These are phyloP conservation scores for Micractinium conductrix DNA, from an alignment of 139 green algal genomes.

Conservation along the genomic window DNA sequence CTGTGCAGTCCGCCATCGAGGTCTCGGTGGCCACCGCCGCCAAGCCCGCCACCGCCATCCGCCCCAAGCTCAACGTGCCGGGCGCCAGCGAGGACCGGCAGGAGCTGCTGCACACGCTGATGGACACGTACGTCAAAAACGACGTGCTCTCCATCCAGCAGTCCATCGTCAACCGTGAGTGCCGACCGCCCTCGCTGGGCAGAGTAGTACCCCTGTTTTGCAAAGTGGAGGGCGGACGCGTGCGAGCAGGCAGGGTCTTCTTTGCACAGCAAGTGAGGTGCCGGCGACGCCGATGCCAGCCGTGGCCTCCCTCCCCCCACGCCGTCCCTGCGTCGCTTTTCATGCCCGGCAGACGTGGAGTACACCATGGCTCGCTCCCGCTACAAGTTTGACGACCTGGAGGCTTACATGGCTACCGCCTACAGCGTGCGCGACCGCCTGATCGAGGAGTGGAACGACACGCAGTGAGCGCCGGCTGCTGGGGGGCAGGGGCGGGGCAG, in stretches of 20 bases:
- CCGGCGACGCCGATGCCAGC: no score
- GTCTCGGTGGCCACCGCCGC: neutral
- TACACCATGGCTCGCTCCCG: conserved; percentile 96
- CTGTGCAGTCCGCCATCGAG: conserved; percentile 37
- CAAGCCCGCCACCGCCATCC: conserved; percentile 12
- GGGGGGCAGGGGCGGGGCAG: no score
- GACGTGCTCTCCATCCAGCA: conserved; percentile 97
- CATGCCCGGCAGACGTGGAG: conserved; percentile 80
- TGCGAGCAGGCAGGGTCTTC: no score
- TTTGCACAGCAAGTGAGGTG: no score
- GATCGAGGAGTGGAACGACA: conserved; percentile 99
- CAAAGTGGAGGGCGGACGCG: no score
- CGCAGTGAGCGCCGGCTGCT: conserved; percentile 48
- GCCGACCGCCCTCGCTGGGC: neutral
- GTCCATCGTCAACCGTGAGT: conserved; percentile 89
- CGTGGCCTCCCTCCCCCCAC: no score
- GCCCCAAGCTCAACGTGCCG: conserved; percentile 43
- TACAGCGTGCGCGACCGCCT: conserved; percentile 92
- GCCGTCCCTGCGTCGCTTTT: neutral
- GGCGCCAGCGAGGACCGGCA: conserved; percentile 34
- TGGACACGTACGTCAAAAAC: conserved; percentile 95
- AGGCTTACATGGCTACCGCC: conserved; percentile 94
- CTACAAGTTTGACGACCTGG: conserved; percentile 95
- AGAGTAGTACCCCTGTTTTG: no score
- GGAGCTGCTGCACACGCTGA: conserved; percentile 51